These are phyloP conservation scores for Candida buenavistaensis DNA, from an alignment of 1,139 yeast genomes.

Conservation along the genomic window DNA sequence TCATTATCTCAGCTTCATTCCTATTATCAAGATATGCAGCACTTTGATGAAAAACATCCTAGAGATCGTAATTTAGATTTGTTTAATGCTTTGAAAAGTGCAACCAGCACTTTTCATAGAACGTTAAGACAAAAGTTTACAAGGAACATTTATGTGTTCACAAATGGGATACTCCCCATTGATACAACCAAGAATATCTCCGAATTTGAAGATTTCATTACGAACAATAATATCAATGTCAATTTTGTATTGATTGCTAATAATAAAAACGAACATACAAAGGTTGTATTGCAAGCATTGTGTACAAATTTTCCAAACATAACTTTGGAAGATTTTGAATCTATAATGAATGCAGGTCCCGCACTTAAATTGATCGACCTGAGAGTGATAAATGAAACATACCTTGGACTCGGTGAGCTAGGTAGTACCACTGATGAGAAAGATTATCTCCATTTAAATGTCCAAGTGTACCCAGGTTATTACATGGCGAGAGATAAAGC, in stretches of 20 bases:
- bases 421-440: slow-evolving; percentile 12
- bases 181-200: neutral
- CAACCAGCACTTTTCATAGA: no score
- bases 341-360: slow-evolving; percentile 19
- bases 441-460: slow-evolving; percentile 28
- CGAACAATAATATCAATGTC: slow-evolving; percentile 20
- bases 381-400: slow-evolving; percentile 36
- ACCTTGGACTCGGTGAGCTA: slow-evolving; percentile 35
- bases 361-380: slow-evolving; percentile 38
- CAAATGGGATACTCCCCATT: slow-evolving; percentile 28
- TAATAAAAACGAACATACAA: slow-evolving; percentile 11
- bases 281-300: slow-evolving; percentile 18
- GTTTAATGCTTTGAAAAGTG: slow-evolving; percentile 29
- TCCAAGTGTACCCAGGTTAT: slow-evolving; percentile 74
- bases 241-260: slow-evolving; percentile 34
- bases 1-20: slow-evolving; percentile 21
- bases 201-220: slow-evolving; percentile 2
- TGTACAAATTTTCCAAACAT: slow-evolving; percentile 13
- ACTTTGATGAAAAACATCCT: slow-evolving; percentile 8
- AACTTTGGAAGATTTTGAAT: slow-evolving; percentile 14
- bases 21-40: slow-evolving; percentile 12
- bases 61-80: slow-evolving; percentile 17
- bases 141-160: slow-evolving; percentile 46
- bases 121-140: slow-evolving; percentile 30
- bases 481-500: slow-evolving; percentile 50